phyloP scores from a whole-genome alignment of 1,139 yeast species.

The Pichia sp. region DNA sequence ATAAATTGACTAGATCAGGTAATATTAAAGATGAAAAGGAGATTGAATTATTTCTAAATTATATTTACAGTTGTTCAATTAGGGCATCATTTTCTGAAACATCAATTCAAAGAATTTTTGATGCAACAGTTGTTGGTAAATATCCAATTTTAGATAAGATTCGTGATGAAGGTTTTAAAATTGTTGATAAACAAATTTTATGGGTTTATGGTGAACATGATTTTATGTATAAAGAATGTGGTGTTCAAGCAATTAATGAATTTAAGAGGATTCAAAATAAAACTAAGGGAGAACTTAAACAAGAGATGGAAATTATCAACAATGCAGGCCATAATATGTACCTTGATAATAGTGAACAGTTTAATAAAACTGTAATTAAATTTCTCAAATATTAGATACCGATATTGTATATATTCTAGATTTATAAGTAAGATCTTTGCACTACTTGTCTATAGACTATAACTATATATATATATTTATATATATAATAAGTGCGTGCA shows the following conservation, averaged over 20 bases:
- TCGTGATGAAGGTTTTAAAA: conserved; percentile 19
- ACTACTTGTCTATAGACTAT: no score
- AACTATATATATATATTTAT: no score
- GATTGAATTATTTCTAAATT: conserved; percentile 38
- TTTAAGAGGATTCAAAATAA: conserved; percentile 25
- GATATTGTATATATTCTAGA: no score
- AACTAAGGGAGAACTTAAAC: neutral
- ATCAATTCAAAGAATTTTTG: conserved; percentile 44
- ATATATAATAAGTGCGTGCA: no score
- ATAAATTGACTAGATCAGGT: conserved; percentile 41
- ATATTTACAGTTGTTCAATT: conserved; percentile 35
- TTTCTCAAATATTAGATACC: conserved; percentile 32
- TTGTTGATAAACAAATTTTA: conserved; percentile 39
- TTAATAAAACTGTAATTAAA: conserved; percentile 43
- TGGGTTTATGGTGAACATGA: conserved; percentile 78
- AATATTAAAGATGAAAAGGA: conserved; percentile 38
- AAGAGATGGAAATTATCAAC: conserved; percentile 32
- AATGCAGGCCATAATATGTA: conserved; percentile 77
- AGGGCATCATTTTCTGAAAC: conserved; percentile 46
- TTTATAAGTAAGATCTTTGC: no score
- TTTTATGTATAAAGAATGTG: conserved; percentile 82
- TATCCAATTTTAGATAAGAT: conserved; percentile 70
- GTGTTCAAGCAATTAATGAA: conserved; percentile 42
- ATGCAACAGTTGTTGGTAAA: conserved; percentile 58
- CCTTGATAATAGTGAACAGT: conserved; percentile 63